A percentile compares a stretch with the other conserved stretches of the same genome.
Evolutionary conservation across 345 rosid species (phyloP).

Genomic region (Euphorbia peplus): DNA sequence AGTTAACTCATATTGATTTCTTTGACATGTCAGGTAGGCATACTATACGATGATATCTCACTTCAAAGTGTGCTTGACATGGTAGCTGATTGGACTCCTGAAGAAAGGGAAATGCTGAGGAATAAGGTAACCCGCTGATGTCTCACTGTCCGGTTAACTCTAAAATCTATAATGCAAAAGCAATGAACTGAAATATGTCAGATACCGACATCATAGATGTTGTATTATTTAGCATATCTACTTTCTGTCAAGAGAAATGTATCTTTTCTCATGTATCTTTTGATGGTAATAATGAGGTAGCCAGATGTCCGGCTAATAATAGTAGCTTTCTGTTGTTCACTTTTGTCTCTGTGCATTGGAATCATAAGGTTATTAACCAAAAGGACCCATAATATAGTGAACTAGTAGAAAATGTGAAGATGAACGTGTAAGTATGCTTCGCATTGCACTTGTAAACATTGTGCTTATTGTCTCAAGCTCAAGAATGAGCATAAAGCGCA

Average conservation of each 20-base stretch:
- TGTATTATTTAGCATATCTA: background rate
- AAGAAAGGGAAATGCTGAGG: slow-evolving; percentile 88
- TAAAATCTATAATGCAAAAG: background rate
- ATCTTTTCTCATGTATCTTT: background rate
- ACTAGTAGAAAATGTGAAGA: background rate
- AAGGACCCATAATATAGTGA: background rate
- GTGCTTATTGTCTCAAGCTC: background rate
- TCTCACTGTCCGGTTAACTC: background rate
- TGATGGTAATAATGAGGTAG: background rate
- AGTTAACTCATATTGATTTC: slow-evolving; percentile 14
- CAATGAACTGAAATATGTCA: background rate
- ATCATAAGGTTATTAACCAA: background rate
- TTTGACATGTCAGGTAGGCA: slow-evolving; percentile 64
- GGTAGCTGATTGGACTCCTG: slow-evolving; percentile 88
- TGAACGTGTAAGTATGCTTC: background rate
- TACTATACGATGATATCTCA: slow-evolving; percentile 77
- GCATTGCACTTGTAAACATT: background rate
- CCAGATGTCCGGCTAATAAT: background rate
- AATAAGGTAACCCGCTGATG: slow-evolving; percentile 50
- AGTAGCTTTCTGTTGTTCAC: background rate
- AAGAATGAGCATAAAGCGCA: background rate
- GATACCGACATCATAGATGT: background rate
- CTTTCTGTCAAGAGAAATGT: background rate
- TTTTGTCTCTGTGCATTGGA: background rate
- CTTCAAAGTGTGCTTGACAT: slow-evolving; percentile 75